A percentile compares a stretch with the other conserved stretches of the same genome.
These are phyloP conservation scores for Candida cerambycidarum DNA, from an alignment of 805 yeast species.

Conservation along the genomic window DNA sequence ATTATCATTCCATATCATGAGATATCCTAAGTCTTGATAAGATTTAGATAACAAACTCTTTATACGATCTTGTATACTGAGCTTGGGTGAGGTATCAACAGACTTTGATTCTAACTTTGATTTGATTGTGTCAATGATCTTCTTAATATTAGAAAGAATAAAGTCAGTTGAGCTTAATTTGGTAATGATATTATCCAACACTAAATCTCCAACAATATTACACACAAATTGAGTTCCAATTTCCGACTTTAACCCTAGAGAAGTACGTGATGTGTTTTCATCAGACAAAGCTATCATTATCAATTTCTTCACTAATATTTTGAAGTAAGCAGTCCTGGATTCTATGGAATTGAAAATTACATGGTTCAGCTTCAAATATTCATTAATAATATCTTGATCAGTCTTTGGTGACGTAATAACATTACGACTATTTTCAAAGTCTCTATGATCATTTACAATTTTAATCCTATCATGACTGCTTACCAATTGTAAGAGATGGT, in stretches of 20 bases:
- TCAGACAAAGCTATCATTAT: constrained; percentile 18
- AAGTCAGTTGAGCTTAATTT: constrained; percentile 28
- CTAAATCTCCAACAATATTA: constrained; percentile 29
- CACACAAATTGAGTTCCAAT: constrained; percentile 24
- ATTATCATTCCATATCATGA: constrained; percentile 12
- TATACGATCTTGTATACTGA: constrained; percentile 7
- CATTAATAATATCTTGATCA: constrained; percentile 12
- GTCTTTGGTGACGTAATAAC: constrained; percentile 4
- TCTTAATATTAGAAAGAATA: constrained; percentile 18
- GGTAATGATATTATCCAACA: constrained; percentile 22
- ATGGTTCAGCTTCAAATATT: constrained; percentile 19
- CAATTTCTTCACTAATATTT: constrained; percentile 24
- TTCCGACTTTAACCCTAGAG: constrained; percentile 20
- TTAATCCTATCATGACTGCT: constrained; percentile 15
- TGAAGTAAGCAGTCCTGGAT: constrained; percentile 18
- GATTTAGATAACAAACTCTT: constrained; percentile 11
- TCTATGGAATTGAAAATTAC: constrained; percentile 18
- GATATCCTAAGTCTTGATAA: constrained; percentile 15
- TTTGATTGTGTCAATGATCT: constrained; percentile 9
- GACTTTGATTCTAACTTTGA: constrained; percentile 6
- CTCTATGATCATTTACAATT: constrained; percentile 14
- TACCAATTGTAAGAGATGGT: constrained; percentile 21
- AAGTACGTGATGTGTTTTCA: too few species aligned
- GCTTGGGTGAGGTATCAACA: neutral
- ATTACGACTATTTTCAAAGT: constrained; percentile 3